Evolutionary conservation across 1,284 basidiomycete genomes (phyloP), one percentile per base, ranked within the genome.

Genomic region (Kalmanozyma brasiliensis): DNA sequence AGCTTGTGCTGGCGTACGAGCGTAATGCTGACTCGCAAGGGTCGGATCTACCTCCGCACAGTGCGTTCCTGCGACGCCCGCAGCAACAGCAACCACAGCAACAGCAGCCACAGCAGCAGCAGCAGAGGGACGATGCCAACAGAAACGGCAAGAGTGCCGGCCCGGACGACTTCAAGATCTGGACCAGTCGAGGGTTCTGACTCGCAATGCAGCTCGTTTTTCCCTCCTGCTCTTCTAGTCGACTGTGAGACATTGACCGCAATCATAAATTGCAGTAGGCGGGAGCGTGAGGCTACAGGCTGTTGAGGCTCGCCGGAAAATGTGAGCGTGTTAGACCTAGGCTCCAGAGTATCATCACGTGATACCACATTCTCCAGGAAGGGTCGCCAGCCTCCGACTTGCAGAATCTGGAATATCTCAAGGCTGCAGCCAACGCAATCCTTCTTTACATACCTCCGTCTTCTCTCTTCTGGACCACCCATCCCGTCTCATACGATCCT

Each of bases 1-100:
- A 79, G 52, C 72, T 74, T 13, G 79, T 81, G 19, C 57, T 81
- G 1, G 71, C 74, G 0, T 80, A 79, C 52, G 34, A 91, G 90
- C 26, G 62, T 5, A 49, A 32, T 35, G 42, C 55, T 6, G 62
- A 58, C 42, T 43, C 47, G 22, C 61, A 46, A 58, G 49, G 19
- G 35, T 16, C 23, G 34, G 24, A 20, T 5, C 32, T 43, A 6
- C 43, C 61, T 8, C 45, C 41, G 11, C 40, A 46, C 6, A 33
- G 8, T 14, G 16, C 59, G 14, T 44, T 52, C 9, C 4, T 26
- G 33, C 47, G 60, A 16, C 47, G 60, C 11, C 24, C 35, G 23
- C 43, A 44, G 10, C 52, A 52, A 17, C 36, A 35, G 6, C 57
- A 40, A 8, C 57, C 48, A 23, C 55, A 53, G n/a, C 17, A 30